Conservation (phyloP, 257 asterid genomes). For the Forsythia viridissima region DNA sequence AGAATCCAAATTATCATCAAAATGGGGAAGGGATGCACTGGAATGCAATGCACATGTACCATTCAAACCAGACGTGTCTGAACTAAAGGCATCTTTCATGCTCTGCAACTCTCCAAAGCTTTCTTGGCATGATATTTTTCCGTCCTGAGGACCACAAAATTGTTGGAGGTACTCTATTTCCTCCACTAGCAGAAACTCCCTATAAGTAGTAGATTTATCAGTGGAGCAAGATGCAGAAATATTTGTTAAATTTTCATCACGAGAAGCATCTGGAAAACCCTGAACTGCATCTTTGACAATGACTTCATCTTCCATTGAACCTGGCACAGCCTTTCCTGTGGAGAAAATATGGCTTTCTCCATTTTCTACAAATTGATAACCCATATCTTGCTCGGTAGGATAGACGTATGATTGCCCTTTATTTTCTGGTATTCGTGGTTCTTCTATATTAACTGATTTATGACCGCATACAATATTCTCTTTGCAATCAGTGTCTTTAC, state of each 20-base stretch:
- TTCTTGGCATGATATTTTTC: background rate
- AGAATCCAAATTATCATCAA: background rate
- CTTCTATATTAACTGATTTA: background rate
- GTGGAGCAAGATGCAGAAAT: background rate
- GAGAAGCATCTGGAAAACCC: background rate
- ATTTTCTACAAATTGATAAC: background rate
- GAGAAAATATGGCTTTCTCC: background rate
- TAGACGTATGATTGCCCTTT: background rate
- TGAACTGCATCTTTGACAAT: background rate
- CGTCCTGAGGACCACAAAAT: background rate
- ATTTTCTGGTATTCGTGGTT: background rate
- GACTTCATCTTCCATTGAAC: background rate
- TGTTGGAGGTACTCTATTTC: background rate
- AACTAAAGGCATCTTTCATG: background rate
- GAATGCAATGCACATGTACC: background rate
- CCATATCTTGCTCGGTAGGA: background rate
- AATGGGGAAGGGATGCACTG: background rate
- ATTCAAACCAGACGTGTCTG: background rate
- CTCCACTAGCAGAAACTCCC: conserved; percentile 5
- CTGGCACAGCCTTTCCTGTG: background rate
- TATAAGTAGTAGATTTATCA: background rate
- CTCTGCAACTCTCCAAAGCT: background rate
- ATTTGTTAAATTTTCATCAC: background rate
- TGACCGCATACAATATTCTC: conserved; percentile 10
- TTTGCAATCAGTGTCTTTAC: conserved; percentile 13